Percentiles rank a stretch among this genome's conserved stretches.
phyloP scores from a whole-genome alignment of 805 yeast genomes.

The Brettanomyces naardenensis region DNA sequence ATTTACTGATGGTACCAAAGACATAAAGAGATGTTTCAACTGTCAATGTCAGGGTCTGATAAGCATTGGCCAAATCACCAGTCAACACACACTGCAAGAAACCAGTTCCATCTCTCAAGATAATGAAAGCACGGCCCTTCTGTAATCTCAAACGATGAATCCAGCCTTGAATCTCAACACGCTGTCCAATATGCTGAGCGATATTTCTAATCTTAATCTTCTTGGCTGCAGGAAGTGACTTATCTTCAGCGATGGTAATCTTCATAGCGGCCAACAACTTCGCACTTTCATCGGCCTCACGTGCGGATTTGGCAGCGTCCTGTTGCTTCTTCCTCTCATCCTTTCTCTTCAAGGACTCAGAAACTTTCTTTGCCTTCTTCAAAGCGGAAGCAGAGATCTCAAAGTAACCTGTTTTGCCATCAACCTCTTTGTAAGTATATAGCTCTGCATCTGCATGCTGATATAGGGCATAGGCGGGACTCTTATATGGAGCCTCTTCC shows the following conservation, averaged over 20 bases:
- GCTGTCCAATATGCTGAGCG: slow-evolving; percentile 45
- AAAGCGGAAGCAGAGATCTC: slow-evolving; percentile 86
- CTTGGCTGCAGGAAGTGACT: slow-evolving; percentile 59
- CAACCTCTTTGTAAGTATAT: slow-evolving; percentile 52
- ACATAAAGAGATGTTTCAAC: slow-evolving; percentile 78
- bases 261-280: slow-evolving; percentile 72
- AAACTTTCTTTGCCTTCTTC: slow-evolving; percentile 95
- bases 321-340: slow-evolving; percentile 58
- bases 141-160: slow-evolving; percentile 89
- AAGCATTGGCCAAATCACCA: slow-evolving; percentile 90
- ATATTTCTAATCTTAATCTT: slow-evolving; percentile 57
- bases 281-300: slow-evolving; percentile 65
- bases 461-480: slow-evolving; percentile 76
- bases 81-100: slow-evolving; percentile 77
- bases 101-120: slow-evolving; percentile 94
- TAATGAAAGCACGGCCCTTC: slow-evolving; percentile 85
- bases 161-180: slow-evolving; percentile 90
- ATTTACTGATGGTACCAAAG: slow-evolving; percentile 70
- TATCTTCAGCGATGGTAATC: slow-evolving; percentile 68
- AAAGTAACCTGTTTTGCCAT: slow-evolving; percentile 48
- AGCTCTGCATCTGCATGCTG: slow-evolving; percentile 41
- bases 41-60: slow-evolving; percentile 76
- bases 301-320: slow-evolving; percentile 42
- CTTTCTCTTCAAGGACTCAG: slow-evolving; percentile 82
- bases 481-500: slow-evolving; percentile 62